These are phyloP conservation scores for Penicillium nordicum DNA, from an alignment of 2,329 filamentous ascomycete genomes.

Conservation along the genomic window DNA sequence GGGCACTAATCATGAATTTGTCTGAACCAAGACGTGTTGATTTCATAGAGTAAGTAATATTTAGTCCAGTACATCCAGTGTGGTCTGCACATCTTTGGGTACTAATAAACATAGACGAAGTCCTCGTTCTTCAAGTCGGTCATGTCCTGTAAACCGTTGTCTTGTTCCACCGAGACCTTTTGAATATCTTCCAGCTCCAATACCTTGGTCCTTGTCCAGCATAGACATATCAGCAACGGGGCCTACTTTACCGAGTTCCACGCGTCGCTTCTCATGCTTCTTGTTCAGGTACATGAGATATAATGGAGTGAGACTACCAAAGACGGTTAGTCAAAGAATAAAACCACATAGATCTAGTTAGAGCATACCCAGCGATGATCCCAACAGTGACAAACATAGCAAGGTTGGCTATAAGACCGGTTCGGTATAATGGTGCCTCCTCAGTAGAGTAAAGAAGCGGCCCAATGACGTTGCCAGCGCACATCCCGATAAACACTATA, in stretches of 20 bases:
- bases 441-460: slow-evolving; percentile 35
- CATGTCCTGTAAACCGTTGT: slow-evolving; percentile 11
- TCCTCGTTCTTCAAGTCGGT: slow-evolving; percentile 13
- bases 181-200: slow-evolving; percentile 12
- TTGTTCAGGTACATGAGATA: slow-evolving; percentile 33
- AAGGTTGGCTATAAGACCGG: slow-evolving; percentile 33
- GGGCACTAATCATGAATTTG: too few species aligned
- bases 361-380: slow-evolving; percentile 22
- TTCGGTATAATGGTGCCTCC: slow-evolving; percentile 35
- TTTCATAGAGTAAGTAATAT: too few species aligned
- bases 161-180: slow-evolving; percentile 1
- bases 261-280: slow-evolving; percentile 29
- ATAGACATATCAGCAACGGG: slow-evolving; percentile 34
- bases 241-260: slow-evolving; percentile 30
- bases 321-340: background rate
- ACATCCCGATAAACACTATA: slow-evolving; percentile 37
- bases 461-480: slow-evolving; percentile 37
- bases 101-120: slow-evolving; percentile 13
- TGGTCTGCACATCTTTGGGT: background rate
- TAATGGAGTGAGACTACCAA: slow-evolving; percentile 25
- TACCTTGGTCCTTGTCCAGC: slow-evolving; percentile 24
- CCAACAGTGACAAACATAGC: slow-evolving; percentile 35
- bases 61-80: background rate
- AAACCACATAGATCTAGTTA: background rate
- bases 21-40: too few species aligned